Conservation (phyloP, 139 green algal genomes). For the Picochlorum sp. region DNA sequence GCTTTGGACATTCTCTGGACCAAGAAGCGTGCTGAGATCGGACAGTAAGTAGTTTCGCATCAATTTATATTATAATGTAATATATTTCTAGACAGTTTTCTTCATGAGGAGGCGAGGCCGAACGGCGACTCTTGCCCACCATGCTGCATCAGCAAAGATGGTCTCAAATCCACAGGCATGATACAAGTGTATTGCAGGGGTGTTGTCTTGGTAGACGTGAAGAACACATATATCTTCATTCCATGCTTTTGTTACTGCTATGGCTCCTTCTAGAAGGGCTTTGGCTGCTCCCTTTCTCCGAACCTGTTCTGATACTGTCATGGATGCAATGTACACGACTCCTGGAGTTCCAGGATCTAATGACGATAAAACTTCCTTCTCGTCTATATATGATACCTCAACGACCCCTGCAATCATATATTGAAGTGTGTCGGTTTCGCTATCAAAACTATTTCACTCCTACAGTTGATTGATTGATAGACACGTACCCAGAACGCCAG, state of each 20-base stretch:
- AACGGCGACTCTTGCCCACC: constrained; percentile 13
- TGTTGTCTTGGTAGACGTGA: constrained; percentile 42
- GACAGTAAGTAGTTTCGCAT: constrained; percentile 26
- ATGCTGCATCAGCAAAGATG: constrained; percentile 14
- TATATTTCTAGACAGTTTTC: constrained; percentile 6
- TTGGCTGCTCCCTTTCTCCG: constrained; percentile 22
- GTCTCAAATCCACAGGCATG: constrained; percentile 20
- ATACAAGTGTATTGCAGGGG: constrained; percentile 32
- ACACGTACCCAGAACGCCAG: neutral
- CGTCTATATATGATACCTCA: constrained; percentile 28
- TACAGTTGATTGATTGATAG: neutral
- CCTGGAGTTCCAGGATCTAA: constrained; percentile 9
- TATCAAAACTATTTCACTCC: neutral
- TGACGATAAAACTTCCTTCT: constrained; percentile 10
- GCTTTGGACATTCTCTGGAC: constrained; percentile 86
- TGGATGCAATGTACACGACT: constrained; percentile 35
- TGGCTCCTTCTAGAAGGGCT: constrained; percentile 24
- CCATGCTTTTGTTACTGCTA: constrained; percentile 29
- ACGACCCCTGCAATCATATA: constrained; percentile 28
- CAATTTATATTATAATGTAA: constrained; percentile 11
- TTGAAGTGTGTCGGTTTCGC: neutral
- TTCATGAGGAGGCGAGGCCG: constrained; percentile 32
- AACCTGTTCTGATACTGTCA: constrained; percentile 22
- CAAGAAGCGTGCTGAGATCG: constrained; percentile 60
- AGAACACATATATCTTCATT: constrained; percentile 22